phyloP scores from a whole-genome alignment of 2,329 filamentous ascomycete genomes.

The Emmonsiellopsis sp. region DNA sequence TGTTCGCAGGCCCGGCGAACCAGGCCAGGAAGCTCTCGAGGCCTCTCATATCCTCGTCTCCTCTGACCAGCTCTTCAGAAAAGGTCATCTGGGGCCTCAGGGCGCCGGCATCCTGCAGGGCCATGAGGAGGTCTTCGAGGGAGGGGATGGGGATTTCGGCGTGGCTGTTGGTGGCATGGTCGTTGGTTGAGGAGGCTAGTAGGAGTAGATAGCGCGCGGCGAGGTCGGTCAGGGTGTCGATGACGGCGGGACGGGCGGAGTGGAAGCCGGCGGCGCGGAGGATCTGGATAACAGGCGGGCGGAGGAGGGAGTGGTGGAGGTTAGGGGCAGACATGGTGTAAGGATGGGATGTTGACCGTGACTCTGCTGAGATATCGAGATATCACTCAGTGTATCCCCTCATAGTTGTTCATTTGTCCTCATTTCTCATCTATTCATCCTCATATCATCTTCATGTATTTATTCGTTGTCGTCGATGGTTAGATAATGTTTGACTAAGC shows the following conservation, averaged over 20 bases:
- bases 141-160: constrained; percentile 52
- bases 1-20: constrained; percentile 65
- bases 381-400: no score
- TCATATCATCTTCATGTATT: no score
- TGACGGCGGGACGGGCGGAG: constrained; percentile 66
- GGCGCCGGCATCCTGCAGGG: constrained; percentile 71
- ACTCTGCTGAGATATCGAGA: no score
- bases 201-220: constrained; percentile 70
- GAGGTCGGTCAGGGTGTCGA: constrained; percentile 83
- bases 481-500: no score
- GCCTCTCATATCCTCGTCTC: constrained; percentile 68
- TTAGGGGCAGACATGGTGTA: constrained; percentile 21
- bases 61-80: constrained; percentile 59
- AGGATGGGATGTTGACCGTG: not conserved
- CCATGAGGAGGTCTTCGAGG: constrained; percentile 74
- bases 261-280: constrained; percentile 88
- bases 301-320: constrained; percentile 69
- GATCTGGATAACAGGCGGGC: constrained; percentile 81
- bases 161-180: constrained; percentile 62
- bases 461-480: no score
- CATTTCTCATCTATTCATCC: no score
- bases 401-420: no score
- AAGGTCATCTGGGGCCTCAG: constrained; percentile 59
- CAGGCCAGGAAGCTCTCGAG: constrained; percentile 71
- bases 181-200: constrained; percentile 63